Evolutionary conservation across 2,329 filamentous ascomycete genomes (phyloP).

Genomic region (Chrysosporium queenslandicum): DNA sequence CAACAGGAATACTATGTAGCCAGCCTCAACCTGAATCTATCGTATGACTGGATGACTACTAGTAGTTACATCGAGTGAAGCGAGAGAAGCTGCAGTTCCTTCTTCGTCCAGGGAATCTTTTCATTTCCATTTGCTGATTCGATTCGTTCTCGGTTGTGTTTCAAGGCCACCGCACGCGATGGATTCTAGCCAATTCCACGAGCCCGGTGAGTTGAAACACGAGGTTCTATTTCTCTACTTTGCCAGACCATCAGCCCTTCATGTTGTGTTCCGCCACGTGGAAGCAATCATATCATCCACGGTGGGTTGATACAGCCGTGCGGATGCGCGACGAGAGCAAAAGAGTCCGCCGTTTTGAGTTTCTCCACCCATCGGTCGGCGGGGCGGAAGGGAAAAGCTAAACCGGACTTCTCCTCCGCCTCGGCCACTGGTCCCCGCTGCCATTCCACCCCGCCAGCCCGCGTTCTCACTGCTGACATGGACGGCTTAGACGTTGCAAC

Average conservation of each 20-base stretch:
- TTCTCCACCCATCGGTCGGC: background rate
- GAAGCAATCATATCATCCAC: too few species aligned
- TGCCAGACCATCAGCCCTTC: too few species aligned
- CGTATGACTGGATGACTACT: background rate
- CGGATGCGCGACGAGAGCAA: too few species aligned
- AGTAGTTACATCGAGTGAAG: background rate
- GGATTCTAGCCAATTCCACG: constrained; percentile 4
- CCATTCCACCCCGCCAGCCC: background rate
- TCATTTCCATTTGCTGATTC: background rate
- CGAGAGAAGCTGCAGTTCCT: background rate
- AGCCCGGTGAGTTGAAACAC: constrained; percentile 5
- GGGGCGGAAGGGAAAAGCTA: constrained; percentile 11
- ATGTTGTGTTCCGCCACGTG: background rate
- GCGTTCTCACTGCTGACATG: constrained; percentile 2
- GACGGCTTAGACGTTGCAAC: background rate
- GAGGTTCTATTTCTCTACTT: background rate
- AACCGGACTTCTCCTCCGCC: constrained; percentile 1
- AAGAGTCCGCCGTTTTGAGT: background rate
- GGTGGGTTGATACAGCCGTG: too few species aligned
- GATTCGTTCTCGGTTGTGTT: background rate
- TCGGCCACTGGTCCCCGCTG: background rate
- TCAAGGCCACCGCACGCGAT: constrained; percentile 11
- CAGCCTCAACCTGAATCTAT: background rate
- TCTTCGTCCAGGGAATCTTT: background rate
- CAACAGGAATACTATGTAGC: background rate